These are phyloP conservation scores for Pichia pseudocactophila DNA, from an alignment of 805 yeast genomes.

Conservation along the genomic window DNA sequence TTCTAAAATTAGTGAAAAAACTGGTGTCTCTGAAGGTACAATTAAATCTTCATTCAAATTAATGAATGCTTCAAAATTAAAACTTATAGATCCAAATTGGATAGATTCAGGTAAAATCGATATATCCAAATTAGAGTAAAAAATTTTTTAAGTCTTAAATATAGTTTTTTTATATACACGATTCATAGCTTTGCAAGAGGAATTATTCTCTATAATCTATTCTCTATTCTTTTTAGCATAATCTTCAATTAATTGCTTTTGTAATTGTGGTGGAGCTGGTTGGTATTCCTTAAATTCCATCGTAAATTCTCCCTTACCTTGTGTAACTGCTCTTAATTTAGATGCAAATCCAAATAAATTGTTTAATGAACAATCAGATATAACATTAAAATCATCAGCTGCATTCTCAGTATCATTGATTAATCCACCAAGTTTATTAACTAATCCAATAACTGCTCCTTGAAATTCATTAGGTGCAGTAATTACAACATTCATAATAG, in stretches of 20 bases:
- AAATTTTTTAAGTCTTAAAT: too few relatives aligned
- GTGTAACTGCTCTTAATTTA: constrained; percentile 89
- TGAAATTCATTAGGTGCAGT: constrained; percentile 97
- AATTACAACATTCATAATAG: constrained; percentile 88
- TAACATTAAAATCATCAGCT: constrained; percentile 86
- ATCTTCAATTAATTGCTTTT: constrained; percentile 81
- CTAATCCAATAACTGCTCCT: constrained; percentile 81
- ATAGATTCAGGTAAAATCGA: constrained; percentile 55
- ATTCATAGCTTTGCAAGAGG: too few relatives aligned
- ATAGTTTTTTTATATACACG: constrained; percentile 33
- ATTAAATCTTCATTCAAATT: constrained; percentile 86
- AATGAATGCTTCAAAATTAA: constrained; percentile 62
- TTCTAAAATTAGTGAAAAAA: constrained; percentile 74
- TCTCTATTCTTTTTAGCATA: constrained; percentile 58
- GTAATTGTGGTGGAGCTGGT: constrained; percentile 85
- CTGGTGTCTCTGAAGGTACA: constrained; percentile 97
- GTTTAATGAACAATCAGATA: constrained; percentile 94
- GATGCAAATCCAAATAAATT: constrained; percentile 96
- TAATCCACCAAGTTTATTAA: constrained; percentile 87
- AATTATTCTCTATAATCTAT: constrained; percentile 91
- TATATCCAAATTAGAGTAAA: constrained; percentile 18
- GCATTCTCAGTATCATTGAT: constrained; percentile 92
- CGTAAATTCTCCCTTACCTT: constrained; percentile 97
- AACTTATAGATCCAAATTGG: constrained; percentile 74
- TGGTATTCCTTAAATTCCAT: constrained; percentile 90